Conservation (phyloP, 306 rosid species). For the Dryas drummondii region DNA sequence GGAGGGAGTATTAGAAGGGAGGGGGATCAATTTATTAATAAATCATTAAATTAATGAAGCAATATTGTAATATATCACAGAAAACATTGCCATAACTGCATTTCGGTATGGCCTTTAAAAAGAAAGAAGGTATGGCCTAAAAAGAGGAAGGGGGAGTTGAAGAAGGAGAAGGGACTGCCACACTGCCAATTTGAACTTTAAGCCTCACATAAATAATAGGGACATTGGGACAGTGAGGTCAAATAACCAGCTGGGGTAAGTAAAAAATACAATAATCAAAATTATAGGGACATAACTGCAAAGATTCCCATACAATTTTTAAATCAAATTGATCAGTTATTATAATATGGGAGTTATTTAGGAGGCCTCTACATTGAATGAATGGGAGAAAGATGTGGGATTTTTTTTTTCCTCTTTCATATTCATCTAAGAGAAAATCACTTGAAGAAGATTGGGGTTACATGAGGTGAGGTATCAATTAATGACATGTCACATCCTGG, state of each 20-base stretch:
- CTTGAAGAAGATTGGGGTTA: not conserved
- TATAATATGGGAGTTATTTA: not conserved
- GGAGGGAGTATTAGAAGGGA: too few species aligned
- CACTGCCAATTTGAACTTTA: not conserved
- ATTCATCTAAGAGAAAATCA: too few species aligned
- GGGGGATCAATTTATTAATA: not conserved
- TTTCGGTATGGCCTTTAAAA: not conserved
- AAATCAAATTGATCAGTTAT: not conserved
- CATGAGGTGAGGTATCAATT: not conserved
- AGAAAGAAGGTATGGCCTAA: not conserved
- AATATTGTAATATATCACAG: not conserved
- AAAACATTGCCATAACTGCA: not conserved
- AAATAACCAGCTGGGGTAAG: not conserved
- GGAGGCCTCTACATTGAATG: not conserved
- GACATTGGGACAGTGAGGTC: not conserved
- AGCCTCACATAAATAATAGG: not conserved
- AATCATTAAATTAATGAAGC: not conserved
- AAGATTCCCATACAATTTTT: constrained; percentile 13
- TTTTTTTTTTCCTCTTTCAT: too few species aligned
- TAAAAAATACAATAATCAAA: constrained; percentile 8
- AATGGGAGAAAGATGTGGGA: not conserved
- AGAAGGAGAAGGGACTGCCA: not conserved
- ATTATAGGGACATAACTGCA: constrained; percentile 17
- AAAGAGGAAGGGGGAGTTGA: not conserved
- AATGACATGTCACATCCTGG: not conserved